phyloP scores from a whole-genome alignment of 2,329 filamentous ascomycete species.

The Hypoxylon sp. region DNA sequence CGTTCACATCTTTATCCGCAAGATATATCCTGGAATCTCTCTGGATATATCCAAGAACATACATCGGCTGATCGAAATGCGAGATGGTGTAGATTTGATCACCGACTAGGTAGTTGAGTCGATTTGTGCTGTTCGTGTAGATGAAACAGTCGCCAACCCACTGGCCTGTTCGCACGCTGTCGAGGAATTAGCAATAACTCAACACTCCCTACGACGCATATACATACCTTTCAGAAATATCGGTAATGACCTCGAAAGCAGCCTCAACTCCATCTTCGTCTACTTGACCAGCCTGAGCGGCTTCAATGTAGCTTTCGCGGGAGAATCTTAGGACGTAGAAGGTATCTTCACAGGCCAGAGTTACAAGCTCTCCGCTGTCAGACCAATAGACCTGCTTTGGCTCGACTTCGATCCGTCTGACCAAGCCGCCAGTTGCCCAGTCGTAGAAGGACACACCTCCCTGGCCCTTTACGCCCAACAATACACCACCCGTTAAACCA shows the following conservation, averaged over 20 bases:
- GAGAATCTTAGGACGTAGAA: conserved; percentile 96
- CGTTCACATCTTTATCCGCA: conserved; percentile 93
- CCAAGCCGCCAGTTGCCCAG: conserved; percentile 90
- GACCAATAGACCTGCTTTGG: conserved; percentile 91
- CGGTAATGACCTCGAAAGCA: conserved; percentile 95
- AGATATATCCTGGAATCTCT: conserved; percentile 96
- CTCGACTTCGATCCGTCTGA: conserved; percentile 90
- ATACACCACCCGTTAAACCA: conserved; percentile 86
- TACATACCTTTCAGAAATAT: conserved; percentile 86
- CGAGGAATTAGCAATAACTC: conserved; percentile 48
- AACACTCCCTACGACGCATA: no score
- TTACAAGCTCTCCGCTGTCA: conserved; percentile 92
- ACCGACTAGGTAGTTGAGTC: conserved; percentile 96
- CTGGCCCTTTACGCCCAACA: conserved; percentile 94
- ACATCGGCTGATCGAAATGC: conserved; percentile 96
- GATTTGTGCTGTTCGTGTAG: conserved; percentile 97
- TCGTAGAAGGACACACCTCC: conserved; percentile 97
- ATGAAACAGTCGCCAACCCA: conserved; percentile 99
- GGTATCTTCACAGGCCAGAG: conserved; percentile 92
- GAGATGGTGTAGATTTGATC: conserved; percentile 98
- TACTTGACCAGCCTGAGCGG: conserved; percentile 83
- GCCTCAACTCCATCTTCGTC: conserved; percentile 95
- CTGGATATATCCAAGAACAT: conserved; percentile 94
- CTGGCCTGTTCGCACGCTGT: conserved; percentile 89
- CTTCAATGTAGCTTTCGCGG: conserved; percentile 87